Evolutionary conservation across 768 basidiomycete species (phyloP), one percentile per base, ranked within the genome.

Genomic region (Termitomyces sp.): DNA sequence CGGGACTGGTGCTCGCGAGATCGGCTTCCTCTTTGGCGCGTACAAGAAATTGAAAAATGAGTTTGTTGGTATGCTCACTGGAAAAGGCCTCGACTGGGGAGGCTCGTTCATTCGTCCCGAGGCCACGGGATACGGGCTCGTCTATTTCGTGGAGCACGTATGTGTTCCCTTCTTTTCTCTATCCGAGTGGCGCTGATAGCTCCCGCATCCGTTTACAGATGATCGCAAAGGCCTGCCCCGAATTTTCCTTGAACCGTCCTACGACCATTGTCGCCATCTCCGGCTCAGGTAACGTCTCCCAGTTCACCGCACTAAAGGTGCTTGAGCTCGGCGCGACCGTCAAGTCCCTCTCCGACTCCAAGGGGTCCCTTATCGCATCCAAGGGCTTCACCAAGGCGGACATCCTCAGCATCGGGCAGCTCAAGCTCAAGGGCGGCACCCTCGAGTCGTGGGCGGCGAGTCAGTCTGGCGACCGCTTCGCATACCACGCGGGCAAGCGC

Each of bases 11-110:
- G 88, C 80, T 43, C 79, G 89, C 59, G 89, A 91, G 74, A 83
- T 89, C 63, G 89, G 85, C 30, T 91, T 76, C 81, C 75, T 90
- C n/a, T 32, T 50, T 14, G 88, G 89, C 64, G 86, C 86, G 33
- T 91, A 91, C 80, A 89, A 87, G 79, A 84, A 82, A 70, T 74
- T 83, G 69, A 75, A 80, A 63, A 89, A 89, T 72, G 86, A 89
- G 75, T 89, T 82, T 67, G 75, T 81, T 53, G 82, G 83, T 61
- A 76, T 91, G 74, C 79, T 91, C 63, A 91, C 88, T 41, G 88
- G 87, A 12, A 88, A 88, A 73, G 87, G 87, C 46, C 70, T 78
- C 60, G 72, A 79, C 68, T 88, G 85, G 84, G 87, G 86, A 74
- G 87, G 88, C 63, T 85, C 82, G 62, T 79, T 79, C 76, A 88